phyloP scores from a whole-genome alignment of 352 stramenopile genomes.

The Pythium brassicae region DNA sequence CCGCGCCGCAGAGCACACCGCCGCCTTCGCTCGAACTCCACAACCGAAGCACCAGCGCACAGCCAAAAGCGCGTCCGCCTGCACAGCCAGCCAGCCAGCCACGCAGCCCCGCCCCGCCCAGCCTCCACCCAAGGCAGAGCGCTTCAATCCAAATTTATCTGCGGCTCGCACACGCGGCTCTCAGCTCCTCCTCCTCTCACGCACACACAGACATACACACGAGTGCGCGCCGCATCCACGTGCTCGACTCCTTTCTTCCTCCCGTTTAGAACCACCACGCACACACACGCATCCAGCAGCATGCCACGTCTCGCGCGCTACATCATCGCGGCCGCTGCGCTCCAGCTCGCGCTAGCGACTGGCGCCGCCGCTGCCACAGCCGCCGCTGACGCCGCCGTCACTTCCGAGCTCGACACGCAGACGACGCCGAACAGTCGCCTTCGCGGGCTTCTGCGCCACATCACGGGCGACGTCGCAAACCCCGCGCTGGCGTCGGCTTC shows the following conservation, averaged over 20 bases:
- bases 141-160: constrained; percentile 17
- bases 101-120: neutral
- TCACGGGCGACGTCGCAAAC: constrained; percentile 14
- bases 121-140: neutral
- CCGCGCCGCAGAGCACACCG: too few species aligned
- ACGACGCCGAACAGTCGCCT: constrained; percentile 22
- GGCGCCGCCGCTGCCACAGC: constrained; percentile 5
- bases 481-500: neutral
- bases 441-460: constrained; percentile 32
- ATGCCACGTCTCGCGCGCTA: constrained; percentile 17
- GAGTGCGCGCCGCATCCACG: too few species aligned
- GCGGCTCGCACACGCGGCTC: constrained; percentile 1
- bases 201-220: neutral
- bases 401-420: constrained; percentile 12
- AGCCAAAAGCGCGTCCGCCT: too few species aligned
- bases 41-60: neutral
- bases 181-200: neutral
- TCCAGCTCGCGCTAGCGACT: constrained; percentile 11
- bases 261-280: constrained; percentile 7
- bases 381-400: neutral
- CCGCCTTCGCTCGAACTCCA: neutral
- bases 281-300: neutral
- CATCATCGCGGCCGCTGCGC: constrained; percentile 16
- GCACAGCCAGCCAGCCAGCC: neutral
- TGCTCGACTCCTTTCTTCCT: neutral